Conservation (phyloP, 805 yeast genomes). For the Yarrowia porcina region DNA sequence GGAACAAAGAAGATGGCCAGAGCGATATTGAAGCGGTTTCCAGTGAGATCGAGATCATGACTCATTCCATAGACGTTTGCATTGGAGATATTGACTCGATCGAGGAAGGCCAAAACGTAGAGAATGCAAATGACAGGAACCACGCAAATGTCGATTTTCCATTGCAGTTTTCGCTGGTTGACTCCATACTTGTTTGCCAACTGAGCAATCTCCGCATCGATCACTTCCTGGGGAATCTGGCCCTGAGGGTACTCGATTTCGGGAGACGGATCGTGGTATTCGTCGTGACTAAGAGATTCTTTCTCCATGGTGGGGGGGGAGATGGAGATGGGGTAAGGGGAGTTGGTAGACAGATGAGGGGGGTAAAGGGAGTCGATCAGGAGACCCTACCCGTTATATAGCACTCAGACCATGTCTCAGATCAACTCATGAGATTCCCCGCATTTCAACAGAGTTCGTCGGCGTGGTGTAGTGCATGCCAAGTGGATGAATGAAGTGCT, state of each 20-base stretch:
- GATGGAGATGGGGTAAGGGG: too few species aligned
- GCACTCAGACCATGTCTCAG: not conserved
- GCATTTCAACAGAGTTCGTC: not conserved
- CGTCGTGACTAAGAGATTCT: slow-evolving; percentile 10
- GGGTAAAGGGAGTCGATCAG: too few species aligned
- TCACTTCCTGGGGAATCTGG: not conserved
- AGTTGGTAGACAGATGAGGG: too few species aligned
- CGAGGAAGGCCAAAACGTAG: slow-evolving; percentile 73
- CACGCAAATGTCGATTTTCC: slow-evolving; percentile 65
- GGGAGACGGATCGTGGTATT: not conserved
- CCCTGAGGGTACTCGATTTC: not conserved
- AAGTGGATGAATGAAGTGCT: not conserved
- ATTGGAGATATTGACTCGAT: slow-evolving; percentile 78
- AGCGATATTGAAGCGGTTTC: slow-evolving; percentile 60
- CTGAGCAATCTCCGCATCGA: slow-evolving; percentile 29
- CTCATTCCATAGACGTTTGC: slow-evolving; percentile 72
- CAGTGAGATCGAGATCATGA: slow-evolving; percentile 50
- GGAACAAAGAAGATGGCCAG: slow-evolving; percentile 74
- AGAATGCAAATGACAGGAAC: slow-evolving; percentile 72
- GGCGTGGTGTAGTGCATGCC: slow-evolving; percentile 11
- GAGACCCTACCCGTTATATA: not conserved
- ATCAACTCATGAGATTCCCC: not conserved
- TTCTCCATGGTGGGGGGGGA: not conserved
- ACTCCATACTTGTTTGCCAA: slow-evolving; percentile 50
- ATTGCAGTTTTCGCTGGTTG: slow-evolving; percentile 53